A percentile compares a stretch with the other conserved stretches of the same genome.
phyloP scores from a whole-genome alignment of 1,139 yeast genomes.

The Pichiaceae sp. region DNA sequence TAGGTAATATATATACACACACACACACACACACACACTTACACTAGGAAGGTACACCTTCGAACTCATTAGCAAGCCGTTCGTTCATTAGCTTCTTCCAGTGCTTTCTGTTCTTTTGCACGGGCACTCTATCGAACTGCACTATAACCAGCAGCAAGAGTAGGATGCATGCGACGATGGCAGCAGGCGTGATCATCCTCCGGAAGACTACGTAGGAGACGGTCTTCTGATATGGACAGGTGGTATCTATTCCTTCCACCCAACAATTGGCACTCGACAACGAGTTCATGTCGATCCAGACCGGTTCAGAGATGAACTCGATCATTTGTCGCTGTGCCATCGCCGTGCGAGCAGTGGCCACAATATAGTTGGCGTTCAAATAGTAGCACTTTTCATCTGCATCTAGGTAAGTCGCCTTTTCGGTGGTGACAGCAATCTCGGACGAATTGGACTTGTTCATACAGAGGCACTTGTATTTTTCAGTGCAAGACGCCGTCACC shows the following conservation, averaged over 20 bases:
- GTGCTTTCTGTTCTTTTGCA: slow-evolving; percentile 45
- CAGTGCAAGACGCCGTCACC: slow-evolving; percentile 41
- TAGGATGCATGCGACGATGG: slow-evolving; percentile 45
- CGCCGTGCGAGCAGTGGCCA: slow-evolving; percentile 53
- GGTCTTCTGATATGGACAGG: slow-evolving; percentile 66
- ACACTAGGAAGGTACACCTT: slow-evolving; percentile 57
- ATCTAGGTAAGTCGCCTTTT: slow-evolving; percentile 41
- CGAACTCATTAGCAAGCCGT: slow-evolving; percentile 41
- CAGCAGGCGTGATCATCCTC: slow-evolving; percentile 58
- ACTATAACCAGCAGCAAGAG: slow-evolving; percentile 31
- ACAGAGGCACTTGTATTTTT: slow-evolving; percentile 47
- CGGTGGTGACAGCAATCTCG: slow-evolving; percentile 39
- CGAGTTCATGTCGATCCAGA: slow-evolving; percentile 85
- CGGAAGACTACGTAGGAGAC: slow-evolving; percentile 51
- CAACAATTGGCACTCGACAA: slow-evolving; percentile 69
- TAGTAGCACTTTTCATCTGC: slow-evolving; percentile 24
- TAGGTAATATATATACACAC: slow-evolving; percentile 9
- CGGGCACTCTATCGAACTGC: slow-evolving; percentile 35
- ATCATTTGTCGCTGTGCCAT: slow-evolving; percentile 32
- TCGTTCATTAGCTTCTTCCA: slow-evolving; percentile 44
- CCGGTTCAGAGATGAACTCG: slow-evolving; percentile 22
- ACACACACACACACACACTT: background rate
- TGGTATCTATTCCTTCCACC: slow-evolving; percentile 71
- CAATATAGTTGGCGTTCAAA: slow-evolving; percentile 19
- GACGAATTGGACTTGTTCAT: slow-evolving; percentile 30